These are phyloP conservation scores for Tephrocybe sp. DNA, from an alignment of 768 basidiomycete genomes.

Conservation along the genomic window DNA sequence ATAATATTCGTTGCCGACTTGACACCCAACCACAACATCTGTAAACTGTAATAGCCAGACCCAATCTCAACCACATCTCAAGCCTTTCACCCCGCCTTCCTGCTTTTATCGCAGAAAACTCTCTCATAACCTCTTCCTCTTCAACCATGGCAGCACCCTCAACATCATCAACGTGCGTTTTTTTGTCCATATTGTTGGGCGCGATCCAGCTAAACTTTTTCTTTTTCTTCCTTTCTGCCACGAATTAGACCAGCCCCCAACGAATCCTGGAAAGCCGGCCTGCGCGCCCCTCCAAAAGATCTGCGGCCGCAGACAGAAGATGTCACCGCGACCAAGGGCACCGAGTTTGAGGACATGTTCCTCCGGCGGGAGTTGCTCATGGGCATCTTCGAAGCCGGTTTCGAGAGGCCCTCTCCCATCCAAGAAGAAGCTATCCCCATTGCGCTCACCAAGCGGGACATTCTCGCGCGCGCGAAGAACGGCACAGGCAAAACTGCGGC, in stretches of 20 bases:
- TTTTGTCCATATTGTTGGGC: neutral
- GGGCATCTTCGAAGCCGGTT: constrained; percentile 99
- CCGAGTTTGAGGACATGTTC: constrained; percentile 94
- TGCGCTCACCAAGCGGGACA: constrained; percentile 88
- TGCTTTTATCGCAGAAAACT: constrained; percentile 8
- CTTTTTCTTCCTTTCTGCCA: no score
- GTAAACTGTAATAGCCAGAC: neutral
- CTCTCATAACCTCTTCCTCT: neutral
- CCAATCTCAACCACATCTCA: constrained; percentile 12
- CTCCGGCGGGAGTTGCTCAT: constrained; percentile 94
- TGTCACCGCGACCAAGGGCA: constrained; percentile 89
- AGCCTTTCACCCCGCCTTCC: constrained; percentile 2
- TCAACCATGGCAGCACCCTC: constrained; percentile 26
- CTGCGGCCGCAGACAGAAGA: constrained; percentile 94
- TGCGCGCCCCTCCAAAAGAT: constrained; percentile 89
- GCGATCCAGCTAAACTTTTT: neutral
- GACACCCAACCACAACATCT: constrained; percentile 1
- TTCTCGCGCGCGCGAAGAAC: constrained; percentile 94
- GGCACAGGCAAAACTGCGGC: constrained; percentile 98
- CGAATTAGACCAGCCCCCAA: constrained; percentile 30
- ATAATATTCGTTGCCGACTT: neutral
- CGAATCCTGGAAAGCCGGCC: constrained; percentile 70
- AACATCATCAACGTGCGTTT: constrained; percentile 30
- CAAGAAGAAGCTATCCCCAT: constrained; percentile 99
- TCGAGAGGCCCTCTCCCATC: constrained; percentile 87